Conservation (phyloP, 2,329 filamentous ascomycete genomes). For the Colletotrichum salicis region DNA sequence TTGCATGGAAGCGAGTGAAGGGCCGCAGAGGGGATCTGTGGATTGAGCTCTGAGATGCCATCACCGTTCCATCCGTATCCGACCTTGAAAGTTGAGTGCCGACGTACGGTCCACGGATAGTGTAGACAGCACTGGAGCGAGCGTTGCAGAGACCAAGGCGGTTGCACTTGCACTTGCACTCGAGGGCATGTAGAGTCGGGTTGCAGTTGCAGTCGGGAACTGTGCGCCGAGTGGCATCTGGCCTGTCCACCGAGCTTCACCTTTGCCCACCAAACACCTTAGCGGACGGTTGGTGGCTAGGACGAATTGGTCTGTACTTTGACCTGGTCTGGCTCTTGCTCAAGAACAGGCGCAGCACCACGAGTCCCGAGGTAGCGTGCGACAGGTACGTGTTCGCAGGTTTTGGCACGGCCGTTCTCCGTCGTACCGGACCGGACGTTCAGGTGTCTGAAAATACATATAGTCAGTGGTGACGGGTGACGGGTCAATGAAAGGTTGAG, state of each 20-base stretch:
- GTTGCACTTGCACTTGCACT: constrained; percentile 14
- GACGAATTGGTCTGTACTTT: not conserved
- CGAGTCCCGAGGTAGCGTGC: not conserved
- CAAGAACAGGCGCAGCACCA: not conserved
- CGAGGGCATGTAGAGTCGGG: not conserved
- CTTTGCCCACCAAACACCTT: not conserved
- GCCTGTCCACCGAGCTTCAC: not conserved
- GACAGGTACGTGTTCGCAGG: constrained; percentile 8
- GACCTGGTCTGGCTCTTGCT: not conserved
- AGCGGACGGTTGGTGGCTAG: constrained; percentile 17
- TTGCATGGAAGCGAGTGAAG: constrained; percentile 31
- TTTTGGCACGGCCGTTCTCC: not conserved
- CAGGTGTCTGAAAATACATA: not conserved
- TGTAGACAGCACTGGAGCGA: constrained; percentile 5
- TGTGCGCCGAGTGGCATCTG: not conserved
- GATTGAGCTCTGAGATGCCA: not conserved
- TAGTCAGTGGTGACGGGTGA: not conserved
- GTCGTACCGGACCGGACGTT: not conserved
- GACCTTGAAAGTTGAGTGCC: constrained; percentile 1
- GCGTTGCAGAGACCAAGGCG: not conserved
- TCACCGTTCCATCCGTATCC: not conserved
- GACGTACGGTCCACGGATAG: not conserved
- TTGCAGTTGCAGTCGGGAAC: not conserved
- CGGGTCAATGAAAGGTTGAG: not conserved
- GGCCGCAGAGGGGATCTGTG: not conserved